phyloP scores from a whole-genome alignment of 2,329 filamentous ascomycete species.

The Aspergillus tanneri region DNA sequence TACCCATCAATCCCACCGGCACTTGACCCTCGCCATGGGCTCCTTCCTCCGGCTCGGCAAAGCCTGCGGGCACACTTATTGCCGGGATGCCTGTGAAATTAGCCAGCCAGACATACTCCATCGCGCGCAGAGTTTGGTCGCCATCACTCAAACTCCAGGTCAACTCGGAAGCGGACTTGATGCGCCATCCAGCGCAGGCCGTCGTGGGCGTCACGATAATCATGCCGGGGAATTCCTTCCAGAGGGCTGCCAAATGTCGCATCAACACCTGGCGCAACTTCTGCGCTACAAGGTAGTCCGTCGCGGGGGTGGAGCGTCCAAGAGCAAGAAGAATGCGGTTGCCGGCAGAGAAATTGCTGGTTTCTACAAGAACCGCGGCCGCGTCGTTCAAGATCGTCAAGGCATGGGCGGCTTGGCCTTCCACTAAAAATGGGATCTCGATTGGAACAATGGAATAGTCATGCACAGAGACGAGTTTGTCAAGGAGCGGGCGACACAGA shows the following conservation, averaged over 20 bases:
- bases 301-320: constrained; percentile 58
- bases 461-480: constrained; percentile 41
- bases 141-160: constrained; percentile 63
- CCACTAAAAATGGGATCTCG: constrained; percentile 55
- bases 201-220: constrained; percentile 73
- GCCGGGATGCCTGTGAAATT: constrained; percentile 74
- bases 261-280: constrained; percentile 70
- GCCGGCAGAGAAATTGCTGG: constrained; percentile 33
- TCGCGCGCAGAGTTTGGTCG: constrained; percentile 65
- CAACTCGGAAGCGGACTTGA: constrained; percentile 58
- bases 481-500: constrained; percentile 59
- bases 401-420: constrained; percentile 71
- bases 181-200: constrained; percentile 68
- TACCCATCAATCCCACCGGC: constrained; percentile 57
- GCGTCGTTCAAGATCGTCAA: constrained; percentile 70
- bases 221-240: constrained; percentile 65
- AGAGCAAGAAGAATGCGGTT: constrained; percentile 62
- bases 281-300: constrained; percentile 67
- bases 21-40: constrained; percentile 39
- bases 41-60: constrained; percentile 44
- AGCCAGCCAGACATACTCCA: constrained; percentile 77
- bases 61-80: constrained; percentile 68
- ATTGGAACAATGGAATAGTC: constrained; percentile 41
- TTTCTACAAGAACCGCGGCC: constrained; percentile 40
- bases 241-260: constrained; percentile 69